Evolutionary conservation across 768 basidiomycete genomes (phyloP), one percentile per base, ranked within the genome.

Genomic region (Pholiota molesta): DNA sequence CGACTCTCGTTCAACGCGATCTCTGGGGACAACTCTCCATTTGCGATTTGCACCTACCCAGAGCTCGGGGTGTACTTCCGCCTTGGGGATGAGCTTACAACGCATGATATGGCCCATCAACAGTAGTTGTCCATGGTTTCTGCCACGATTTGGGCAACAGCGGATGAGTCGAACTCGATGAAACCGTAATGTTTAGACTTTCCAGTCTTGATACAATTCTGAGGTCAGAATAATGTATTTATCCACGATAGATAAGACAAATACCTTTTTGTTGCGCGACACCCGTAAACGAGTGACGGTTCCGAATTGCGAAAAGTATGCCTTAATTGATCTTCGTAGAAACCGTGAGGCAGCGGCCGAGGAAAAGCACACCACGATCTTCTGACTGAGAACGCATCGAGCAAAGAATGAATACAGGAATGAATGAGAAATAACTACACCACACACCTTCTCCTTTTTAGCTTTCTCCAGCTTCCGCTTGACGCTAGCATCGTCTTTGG

Each of bases 61-160:
- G 1, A 99, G 77, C 71, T 97, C 87, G 13, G 95, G 92, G 73
- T 99, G 97, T 1, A 99, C 86, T 63, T 96, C 75, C 26, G 96
- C 94, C 67, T 88, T 88, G 42, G 97, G 94, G 62, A 99, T 87
- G 55, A 95, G 75, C 75, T 93, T 91, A 80, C 97, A 99, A 47
- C 85, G 86, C 59, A 99, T 82, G 65, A 99, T 91, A 72, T 97
- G 97, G 7, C 97, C 96, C 83, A 91, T 86, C 65, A 99, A 82
- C 40, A 99, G 75, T 98, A 99, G 78, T 97, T 99, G 82, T 99
- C 88, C 97, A 99, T 99, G 49, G 97, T 99, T 71, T 99, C 97
- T 1, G 92, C 90, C 8, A 97, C 97, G 64, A 99, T 98, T 71
- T 95, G 79, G 0, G 97, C 96, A 31, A 99, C 95, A 0, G 90